Base-by-base conservation (phyloP, 2,329 filamentous ascomycete genomes). In the Sphaceloma murrayae region DNA sequence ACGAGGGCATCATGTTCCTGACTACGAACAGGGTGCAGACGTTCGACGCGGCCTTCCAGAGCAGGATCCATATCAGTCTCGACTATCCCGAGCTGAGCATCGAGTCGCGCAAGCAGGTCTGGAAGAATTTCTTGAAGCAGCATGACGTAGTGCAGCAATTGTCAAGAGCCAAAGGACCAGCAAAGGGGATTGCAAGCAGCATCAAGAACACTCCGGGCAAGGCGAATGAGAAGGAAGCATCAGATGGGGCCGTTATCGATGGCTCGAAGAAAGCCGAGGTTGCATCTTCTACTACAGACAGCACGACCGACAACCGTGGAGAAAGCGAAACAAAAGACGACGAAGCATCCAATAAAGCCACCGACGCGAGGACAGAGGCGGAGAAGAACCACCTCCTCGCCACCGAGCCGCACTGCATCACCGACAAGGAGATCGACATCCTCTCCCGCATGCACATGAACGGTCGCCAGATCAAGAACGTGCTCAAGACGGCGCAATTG, bases 31-130 rank as follows among this genome's bases (percentile, higher is more conserved):
- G 66, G 5, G 62, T 66, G 13, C 52, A 57, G 5, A 64, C 61
- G 4, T 65, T 70, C 46, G 68, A 70, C 43, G 51, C 57, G 2
- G 67, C 67, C 3, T 68, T 72, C 40, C 62, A 69, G 44, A 66
- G 62, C 19, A 61, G 68, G 5, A 68, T 72, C 26, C 67, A 66
- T 48, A 60, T 68, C 46, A 56, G 53, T 11, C 60, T 62, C 45
- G 62, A 62, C 6, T 70, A 70, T 51, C 51, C 60, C 2, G 62
- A 68, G 8, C 59, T 69, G 2, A 60, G 60, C 21, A 43, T 43
- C 2, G 46, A 56, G 1, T 60, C 61, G 1, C 56, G 67, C 7
- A 57, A 58, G 16, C 59, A 58, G 7, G 58, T 71, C 32, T 70
- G 68, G 68, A 47, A 56, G 11, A 69, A 68, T 46, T 70, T 70